Base-by-base conservation (phyloP, 208 protist genomes). In the Strigomonas galati region DNA sequence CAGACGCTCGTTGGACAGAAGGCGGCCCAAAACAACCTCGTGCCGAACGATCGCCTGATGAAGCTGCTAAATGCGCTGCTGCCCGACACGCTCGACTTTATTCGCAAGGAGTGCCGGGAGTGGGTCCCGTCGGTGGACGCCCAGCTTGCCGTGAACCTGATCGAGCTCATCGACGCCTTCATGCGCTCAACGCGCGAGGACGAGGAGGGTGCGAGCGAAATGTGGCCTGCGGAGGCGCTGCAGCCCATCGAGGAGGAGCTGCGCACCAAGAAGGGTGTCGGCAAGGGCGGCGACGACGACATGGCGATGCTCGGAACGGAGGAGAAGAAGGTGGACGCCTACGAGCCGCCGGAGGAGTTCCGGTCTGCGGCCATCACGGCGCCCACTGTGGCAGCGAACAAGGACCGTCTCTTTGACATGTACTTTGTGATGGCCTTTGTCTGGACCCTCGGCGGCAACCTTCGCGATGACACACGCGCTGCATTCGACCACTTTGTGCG, bases 361-460 rank as follows among this genome's bases (percentile, higher is more conserved):
- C 64, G 65, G n/a, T 62, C 79, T 9, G 87, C 79, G 15, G 43
- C 59, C 19, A 93, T 95, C 63, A 91, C 76, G 9, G 68, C 65
- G 52, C 51, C 79, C 52, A 76, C 74, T 17, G 87, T 78, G 0
- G 32, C 54, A 24, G 62, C 69, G 56, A 79, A 94, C 59, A 78
- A 88, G 30, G 67, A 78, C 31, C 72, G 85, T 6, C 71, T 97
- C 53, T 89, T 98, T 62, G 91, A 97, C 64, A 92, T 93, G 80
- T 92, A 95, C 73, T 98, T 98, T 72, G 59, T 98, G 5, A 99
- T 99, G 86, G 76, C 94, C 0, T 90, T 99, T 63, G 86, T 99
- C 54, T 99, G 98, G 98, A 82, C 94, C 9, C 64, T 99, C 26
- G 98, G 98, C 52, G 95, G 87, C 46, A 98, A 97, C 76, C 59